Conservation (phyloP, 306 rosid species). For the Hippophae tibetana region DNA sequence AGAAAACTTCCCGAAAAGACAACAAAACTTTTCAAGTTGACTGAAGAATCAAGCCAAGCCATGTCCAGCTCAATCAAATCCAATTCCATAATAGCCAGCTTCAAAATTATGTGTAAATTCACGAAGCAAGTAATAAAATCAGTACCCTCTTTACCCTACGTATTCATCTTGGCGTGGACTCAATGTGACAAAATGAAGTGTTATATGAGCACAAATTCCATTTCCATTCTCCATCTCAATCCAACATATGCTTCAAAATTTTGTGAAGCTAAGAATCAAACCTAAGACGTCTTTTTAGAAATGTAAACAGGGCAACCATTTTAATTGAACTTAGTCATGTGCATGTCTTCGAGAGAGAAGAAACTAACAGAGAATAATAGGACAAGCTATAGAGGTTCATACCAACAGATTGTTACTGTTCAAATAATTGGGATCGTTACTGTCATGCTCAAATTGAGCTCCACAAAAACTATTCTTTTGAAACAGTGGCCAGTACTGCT, state of each 20-base stretch:
- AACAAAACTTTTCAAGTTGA: neutral
- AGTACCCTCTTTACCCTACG: neutral
- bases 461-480: constrained; percentile 25
- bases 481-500: constrained; percentile 29
- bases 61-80: neutral
- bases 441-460: constrained; percentile 8
- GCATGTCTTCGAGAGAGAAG: neutral
- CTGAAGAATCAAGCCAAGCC: neutral
- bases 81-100: neutral
- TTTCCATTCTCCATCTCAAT: constrained; percentile 1
- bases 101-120: neutral
- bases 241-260: neutral
- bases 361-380: constrained; percentile 16
- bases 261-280: neutral
- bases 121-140: neutral
- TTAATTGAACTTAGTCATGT: constrained; percentile 8
- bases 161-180: neutral
- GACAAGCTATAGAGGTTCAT: constrained; percentile 6
- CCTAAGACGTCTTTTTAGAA: neutral
- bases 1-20: neutral
- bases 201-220: neutral
- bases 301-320: neutral
- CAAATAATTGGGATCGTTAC: constrained; percentile 6
- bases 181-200: neutral
- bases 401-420: constrained; percentile 16